A percentile compares a stretch with the other conserved stretches of the same genome.
phyloP scores from a whole-genome alignment of 352 stramenopile species.

The Phytophthora cajani region DNA sequence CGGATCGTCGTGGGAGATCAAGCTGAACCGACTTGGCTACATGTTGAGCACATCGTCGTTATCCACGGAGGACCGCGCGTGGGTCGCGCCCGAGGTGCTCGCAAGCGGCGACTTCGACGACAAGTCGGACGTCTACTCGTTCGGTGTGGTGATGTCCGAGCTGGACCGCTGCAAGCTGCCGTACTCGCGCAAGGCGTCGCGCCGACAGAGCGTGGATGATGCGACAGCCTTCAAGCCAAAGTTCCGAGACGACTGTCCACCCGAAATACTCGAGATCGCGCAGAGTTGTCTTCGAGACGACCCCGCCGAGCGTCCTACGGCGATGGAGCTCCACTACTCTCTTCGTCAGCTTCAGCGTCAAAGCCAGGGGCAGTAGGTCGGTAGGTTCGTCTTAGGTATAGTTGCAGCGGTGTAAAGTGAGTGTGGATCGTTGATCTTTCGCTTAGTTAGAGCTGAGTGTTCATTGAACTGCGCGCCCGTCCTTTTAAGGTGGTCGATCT shows the following conservation, averaged over 20 bases:
- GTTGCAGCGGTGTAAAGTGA: not conserved
- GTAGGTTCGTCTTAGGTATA: not conserved
- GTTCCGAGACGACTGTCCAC: slow-evolving; percentile 55
- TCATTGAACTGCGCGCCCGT: not conserved
- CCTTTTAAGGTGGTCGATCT: not conserved
- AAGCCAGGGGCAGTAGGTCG: slow-evolving; percentile 8
- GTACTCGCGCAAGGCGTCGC: slow-evolving; percentile 29
- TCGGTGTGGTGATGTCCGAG: slow-evolving; percentile 76
- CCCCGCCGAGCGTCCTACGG: slow-evolving; percentile 51
- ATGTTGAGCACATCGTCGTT: slow-evolving; percentile 41
- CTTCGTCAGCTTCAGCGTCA: slow-evolving; percentile 45
- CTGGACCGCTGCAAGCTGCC: slow-evolving; percentile 61
- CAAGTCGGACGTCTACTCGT: slow-evolving; percentile 75
- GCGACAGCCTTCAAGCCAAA: slow-evolving; percentile 38
- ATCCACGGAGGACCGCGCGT: slow-evolving; percentile 38
- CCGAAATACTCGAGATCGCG: slow-evolving; percentile 48
- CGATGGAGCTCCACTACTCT: slow-evolving; percentile 70
- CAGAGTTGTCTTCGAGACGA: slow-evolving; percentile 54
- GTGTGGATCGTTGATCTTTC: not conserved
- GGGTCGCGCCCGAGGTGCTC: slow-evolving; percentile 68
- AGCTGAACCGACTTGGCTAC: slow-evolving; percentile 68
- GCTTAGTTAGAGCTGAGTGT: not conserved
- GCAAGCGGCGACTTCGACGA: slow-evolving; percentile 60
- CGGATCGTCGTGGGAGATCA: slow-evolving; percentile 53
- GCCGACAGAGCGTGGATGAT: slow-evolving; percentile 25